phyloP scores from a whole-genome alignment of 108 stramenopile genomes.

The Nitzschia putrida region DNA sequence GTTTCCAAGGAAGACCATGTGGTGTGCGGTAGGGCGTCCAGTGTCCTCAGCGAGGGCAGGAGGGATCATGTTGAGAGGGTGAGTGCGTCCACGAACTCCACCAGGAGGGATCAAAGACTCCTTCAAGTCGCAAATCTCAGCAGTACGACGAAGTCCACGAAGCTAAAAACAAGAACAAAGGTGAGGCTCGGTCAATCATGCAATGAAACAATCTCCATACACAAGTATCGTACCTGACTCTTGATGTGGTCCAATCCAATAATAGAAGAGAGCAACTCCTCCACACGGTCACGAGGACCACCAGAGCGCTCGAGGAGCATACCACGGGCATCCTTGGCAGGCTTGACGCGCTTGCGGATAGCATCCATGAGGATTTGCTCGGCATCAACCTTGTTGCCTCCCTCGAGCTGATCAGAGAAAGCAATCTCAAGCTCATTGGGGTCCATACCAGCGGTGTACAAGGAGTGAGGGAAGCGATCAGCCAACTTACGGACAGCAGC shows the following conservation, averaged over 20 bases:
- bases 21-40: slow-evolving; percentile 68
- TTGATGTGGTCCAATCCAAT: slow-evolving; percentile 89
- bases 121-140: slow-evolving; percentile 83
- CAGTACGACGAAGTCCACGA: slow-evolving; percentile 77
- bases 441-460: slow-evolving; percentile 87
- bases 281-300: slow-evolving; percentile 79
- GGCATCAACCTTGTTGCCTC: slow-evolving; percentile 57
- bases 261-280: slow-evolving; percentile 80
- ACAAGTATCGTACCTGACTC: slow-evolving; percentile 68
- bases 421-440: slow-evolving; percentile 88
- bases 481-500: slow-evolving; percentile 77
- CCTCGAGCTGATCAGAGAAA: slow-evolving; percentile 60
- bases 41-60: slow-evolving; percentile 41
- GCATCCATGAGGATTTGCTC: slow-evolving; percentile 73
- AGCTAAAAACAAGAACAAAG: slow-evolving; percentile 9
- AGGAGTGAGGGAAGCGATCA: slow-evolving; percentile 85
- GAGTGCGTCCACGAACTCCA: slow-evolving; percentile 45
- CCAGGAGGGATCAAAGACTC: slow-evolving; percentile 80
- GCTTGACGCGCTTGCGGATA: slow-evolving; percentile 52
- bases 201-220: background rate
- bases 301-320: slow-evolving; percentile 18
- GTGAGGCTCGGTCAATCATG: background rate
- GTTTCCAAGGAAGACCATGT: slow-evolving; percentile 93
- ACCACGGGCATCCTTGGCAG: slow-evolving; percentile 35
- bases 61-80: slow-evolving; percentile 43